Conservation (phyloP, 257 asterid genomes). For the Eustoma russellianum region DNA sequence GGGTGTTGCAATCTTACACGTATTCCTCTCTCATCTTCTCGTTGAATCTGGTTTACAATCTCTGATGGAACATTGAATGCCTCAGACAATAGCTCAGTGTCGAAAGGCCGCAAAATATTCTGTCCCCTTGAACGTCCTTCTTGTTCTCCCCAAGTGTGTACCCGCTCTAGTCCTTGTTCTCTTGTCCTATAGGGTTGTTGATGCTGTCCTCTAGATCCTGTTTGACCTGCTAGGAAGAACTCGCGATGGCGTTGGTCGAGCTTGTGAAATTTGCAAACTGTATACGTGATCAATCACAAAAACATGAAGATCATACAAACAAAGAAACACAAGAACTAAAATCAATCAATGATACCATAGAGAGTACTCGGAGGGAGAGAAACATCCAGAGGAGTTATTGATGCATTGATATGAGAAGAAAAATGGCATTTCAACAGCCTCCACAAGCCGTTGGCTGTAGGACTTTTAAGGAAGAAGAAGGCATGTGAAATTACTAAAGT, state of each 20-base stretch:
- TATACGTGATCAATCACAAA: too few species aligned
- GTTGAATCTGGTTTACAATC: constrained; percentile 27
- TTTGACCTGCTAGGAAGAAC: constrained; percentile 58
- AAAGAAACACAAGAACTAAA: too few species aligned
- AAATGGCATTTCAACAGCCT: too few species aligned
- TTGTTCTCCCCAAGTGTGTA: constrained; percentile 1
- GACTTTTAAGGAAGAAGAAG: too few species aligned
- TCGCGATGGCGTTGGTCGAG: constrained; percentile 63
- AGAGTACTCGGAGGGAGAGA: too few species aligned
- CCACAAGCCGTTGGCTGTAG: too few species aligned
- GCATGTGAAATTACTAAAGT: too few species aligned
- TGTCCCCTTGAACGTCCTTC: constrained; percentile 19
- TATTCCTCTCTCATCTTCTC: constrained; percentile 37
- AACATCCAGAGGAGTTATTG: too few species aligned
- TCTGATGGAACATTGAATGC: constrained; percentile 33
- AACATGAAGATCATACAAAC: too few species aligned
- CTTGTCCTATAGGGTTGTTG: background rate
- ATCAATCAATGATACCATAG: too few species aligned
- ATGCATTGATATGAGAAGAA: too few species aligned
- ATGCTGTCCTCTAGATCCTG: constrained; percentile 13
- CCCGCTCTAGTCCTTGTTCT: background rate
- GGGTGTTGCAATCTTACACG: constrained; percentile 32
- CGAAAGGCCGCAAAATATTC: constrained; percentile 40
- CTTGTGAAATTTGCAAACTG: too few species aligned
- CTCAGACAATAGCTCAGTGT: constrained; percentile 33